Base-by-base conservation (phyloP, 441 rosid species). In the Kokia cookei region DNA sequence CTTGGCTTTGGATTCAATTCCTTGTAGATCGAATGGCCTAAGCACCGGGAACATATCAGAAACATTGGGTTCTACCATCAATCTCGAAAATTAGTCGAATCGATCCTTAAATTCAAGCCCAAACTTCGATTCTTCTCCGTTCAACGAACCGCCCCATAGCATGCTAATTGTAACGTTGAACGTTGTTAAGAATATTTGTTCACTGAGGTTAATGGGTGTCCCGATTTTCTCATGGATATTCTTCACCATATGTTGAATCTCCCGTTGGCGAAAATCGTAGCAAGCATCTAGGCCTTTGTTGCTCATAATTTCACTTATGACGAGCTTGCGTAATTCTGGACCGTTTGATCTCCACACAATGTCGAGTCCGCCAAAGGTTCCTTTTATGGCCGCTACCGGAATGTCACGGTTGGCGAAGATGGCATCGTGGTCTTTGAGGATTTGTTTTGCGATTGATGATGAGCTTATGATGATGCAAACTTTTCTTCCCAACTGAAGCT, bases 41-140 rank as follows among this genome's bases (percentile, higher is more conserved):
- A 75, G 65, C 2, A 32, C 32, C 27, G 76, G 82, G 19, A 75
- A 75, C 6, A 79, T 0, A 71, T 75, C 76, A 19, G 79, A 79
- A 13, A 79, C 58, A 8, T 75, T 66, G 1, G 71, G 60, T 26
- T 57, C 14, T 14, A 65, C 78, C 1, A 42, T 0, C 63, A 71
- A 26, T 1, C 68, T 51, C 11, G 75, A n/a, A 12, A 79, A 17
- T 22, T 65, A 65, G 2, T 2, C 58, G 5, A 65, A 42, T 1
- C 62, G 37, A 15, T 59, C 12, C 73, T 55, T 58, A 32, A 71
- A 48, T 50, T 79, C 69, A 48, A 26, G 3, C 35, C 65, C 74
- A 1, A 12, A 6, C 2, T 37, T 32, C n/a, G 54, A 55, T 32
- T 60, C 70, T 55, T 59, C 22, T 43, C 61, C 74, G 3, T n/a